These are phyloP conservation scores for Amniculicola lignicola DNA, from an alignment of 495 filamentous ascomycete genomes.

Conservation along the genomic window DNA sequence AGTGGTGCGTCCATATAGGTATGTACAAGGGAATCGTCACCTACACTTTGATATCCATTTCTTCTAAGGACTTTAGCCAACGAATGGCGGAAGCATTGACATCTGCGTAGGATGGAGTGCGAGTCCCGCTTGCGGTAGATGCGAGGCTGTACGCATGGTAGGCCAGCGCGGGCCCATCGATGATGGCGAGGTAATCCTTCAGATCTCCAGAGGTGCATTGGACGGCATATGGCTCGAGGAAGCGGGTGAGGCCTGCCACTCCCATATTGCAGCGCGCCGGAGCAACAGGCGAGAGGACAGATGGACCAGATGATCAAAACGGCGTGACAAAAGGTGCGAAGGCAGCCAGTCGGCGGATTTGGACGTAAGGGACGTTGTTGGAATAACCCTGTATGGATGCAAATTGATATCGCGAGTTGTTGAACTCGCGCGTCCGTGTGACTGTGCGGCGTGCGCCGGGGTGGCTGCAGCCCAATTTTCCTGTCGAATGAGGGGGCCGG, in stretches of 20 bases:
- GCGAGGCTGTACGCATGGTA: conserved; percentile 18
- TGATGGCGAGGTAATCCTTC: conserved; percentile 1
- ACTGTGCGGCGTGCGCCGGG: conserved; percentile 15
- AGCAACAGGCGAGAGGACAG: neutral
- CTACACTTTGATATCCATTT: conserved; percentile 23
- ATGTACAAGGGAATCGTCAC: conserved; percentile 1
- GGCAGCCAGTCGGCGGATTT: conserved; percentile 5
- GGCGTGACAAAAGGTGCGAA: neutral
- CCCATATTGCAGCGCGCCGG: conserved; percentile 19
- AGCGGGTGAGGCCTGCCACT: conserved; percentile 11
- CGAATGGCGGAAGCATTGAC: conserved; percentile 20
- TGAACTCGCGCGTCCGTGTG: conserved; percentile 16
- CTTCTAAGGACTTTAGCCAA: conserved; percentile 21
- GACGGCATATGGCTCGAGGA: conserved; percentile 25
- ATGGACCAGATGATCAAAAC: neutral
- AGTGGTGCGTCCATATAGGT: neutral
- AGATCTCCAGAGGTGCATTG: conserved; percentile 10
- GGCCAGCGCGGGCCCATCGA: conserved; percentile 34
- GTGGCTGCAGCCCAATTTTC: neutral
- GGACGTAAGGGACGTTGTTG: neutral
- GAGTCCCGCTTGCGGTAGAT: neutral
- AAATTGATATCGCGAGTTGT: conserved; percentile 8
- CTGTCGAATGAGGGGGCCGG: neutral
- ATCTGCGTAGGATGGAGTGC: conserved; percentile 18
- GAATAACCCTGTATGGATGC: conserved; percentile 2